A percentile compares a stretch with the other conserved stretches of the same genome.
phyloP scores from a whole-genome alignment of 1,284 basidiomycete species.

The Cryptococcus hybrid region DNA sequence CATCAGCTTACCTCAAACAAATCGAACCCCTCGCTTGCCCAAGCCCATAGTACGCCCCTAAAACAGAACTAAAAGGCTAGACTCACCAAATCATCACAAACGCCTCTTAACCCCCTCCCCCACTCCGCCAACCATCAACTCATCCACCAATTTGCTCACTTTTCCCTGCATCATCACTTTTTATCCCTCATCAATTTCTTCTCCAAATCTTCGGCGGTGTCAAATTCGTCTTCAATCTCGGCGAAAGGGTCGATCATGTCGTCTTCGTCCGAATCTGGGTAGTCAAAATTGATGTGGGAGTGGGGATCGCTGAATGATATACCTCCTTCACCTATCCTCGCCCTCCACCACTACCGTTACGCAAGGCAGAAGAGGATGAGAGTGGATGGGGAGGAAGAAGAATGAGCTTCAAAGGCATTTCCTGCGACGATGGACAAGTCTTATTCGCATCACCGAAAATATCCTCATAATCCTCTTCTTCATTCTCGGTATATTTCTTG shows the following conservation, averaged over 20 bases:
- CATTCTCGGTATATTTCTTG: slow-evolving; percentile 78
- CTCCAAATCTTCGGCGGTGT: slow-evolving; percentile 68
- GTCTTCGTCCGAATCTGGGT: slow-evolving; percentile 58
- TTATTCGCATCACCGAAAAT: slow-evolving; percentile 60
- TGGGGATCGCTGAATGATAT: not conserved
- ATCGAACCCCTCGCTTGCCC: too few relatives aligned
- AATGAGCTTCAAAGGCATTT: not conserved
- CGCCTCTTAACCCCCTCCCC: slow-evolving; percentile 67
- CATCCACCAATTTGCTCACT: slow-evolving; percentile 81
- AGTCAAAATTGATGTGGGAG: too few relatives aligned
- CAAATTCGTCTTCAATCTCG: slow-evolving; percentile 85
- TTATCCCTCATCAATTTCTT: slow-evolving; percentile 87
- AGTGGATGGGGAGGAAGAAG: too few relatives aligned
- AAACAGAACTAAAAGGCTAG: too few relatives aligned
- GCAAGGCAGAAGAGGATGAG: too few relatives aligned
- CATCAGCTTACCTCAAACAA: not conserved
- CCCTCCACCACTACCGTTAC: too few relatives aligned
- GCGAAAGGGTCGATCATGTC: slow-evolving; percentile 94
- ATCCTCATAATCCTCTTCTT: slow-evolving; percentile 84
- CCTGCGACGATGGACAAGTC: not conserved
- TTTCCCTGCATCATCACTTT: slow-evolving; percentile 75
- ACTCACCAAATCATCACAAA: slow-evolving; percentile 81
- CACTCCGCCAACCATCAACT: slow-evolving; percentile 52
- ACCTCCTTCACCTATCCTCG: not conserved
- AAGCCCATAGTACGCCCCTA: too few relatives aligned